A percentile compares a stretch with the other conserved stretches of the same genome.
Evolutionary conservation across 1,284 basidiomycete genomes (phyloP).

Genomic region (Exobasidium rhododendri): DNA sequence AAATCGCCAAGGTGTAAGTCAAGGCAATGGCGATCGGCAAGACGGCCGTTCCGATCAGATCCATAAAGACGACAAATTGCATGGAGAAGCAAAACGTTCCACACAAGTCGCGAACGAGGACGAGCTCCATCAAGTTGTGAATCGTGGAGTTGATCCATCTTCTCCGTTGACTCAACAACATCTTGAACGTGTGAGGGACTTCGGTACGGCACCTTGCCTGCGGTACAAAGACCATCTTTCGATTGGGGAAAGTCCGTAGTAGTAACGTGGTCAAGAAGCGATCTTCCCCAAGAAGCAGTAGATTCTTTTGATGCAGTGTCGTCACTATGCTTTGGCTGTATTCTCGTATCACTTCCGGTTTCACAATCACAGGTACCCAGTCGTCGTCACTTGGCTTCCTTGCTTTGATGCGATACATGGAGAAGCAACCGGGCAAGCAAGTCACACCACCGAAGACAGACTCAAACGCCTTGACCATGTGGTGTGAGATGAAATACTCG

Average conservation of each 20-base stretch:
- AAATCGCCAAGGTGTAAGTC: conserved; percentile 82
- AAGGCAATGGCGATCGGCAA: conserved; percentile 89
- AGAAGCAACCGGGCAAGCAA: conserved; percentile 97
- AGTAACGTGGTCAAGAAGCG: conserved; percentile 72
- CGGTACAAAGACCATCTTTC: conserved; percentile 99
- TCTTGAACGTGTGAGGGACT: conserved; percentile 88
- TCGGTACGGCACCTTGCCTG: conserved; percentile 92
- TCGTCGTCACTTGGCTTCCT: conserved; percentile 76
- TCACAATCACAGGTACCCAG: conserved; percentile 95
- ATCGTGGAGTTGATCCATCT: conserved; percentile 99
- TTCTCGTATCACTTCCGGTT: conserved; percentile 94
- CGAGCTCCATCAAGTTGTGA: conserved; percentile 98
- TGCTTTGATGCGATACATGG: conserved; percentile 97
- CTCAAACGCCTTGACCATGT: conserved; percentile 96
- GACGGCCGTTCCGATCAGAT: conserved; percentile 90
- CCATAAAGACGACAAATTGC: conserved; percentile 96
- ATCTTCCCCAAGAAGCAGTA: conserved; percentile 94
- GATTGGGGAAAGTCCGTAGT: conserved; percentile 83
- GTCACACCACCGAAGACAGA: conserved; percentile 99
- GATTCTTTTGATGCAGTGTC: conserved; percentile 96
- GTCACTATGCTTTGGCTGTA: conserved; percentile 91
- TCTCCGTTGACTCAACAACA: conserved; percentile 91
- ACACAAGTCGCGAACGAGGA: conserved; percentile 87
- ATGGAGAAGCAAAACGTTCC: conserved; percentile 63
- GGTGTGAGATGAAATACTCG: conserved; percentile 99